Percentiles rank a stretch among this genome's conserved stretches.
Evolutionary conservation across 345 rosid genomes (phyloP).

Genomic region (Gossypium thurberi): DNA sequence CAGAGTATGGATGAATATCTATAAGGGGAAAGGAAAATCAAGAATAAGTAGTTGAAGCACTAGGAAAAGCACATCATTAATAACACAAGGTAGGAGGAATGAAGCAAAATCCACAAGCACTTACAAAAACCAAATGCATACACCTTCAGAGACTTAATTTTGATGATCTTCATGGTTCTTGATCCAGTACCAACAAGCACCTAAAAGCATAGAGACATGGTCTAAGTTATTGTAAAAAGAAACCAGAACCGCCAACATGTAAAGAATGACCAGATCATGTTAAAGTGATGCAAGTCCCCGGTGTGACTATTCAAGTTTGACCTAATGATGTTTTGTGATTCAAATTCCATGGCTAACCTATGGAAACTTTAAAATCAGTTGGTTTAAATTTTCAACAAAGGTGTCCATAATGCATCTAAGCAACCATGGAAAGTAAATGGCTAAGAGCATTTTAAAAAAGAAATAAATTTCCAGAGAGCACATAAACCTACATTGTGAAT

Average conservation of each 20-base stretch:
- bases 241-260: background rate
- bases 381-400: background rate
- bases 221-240: background rate
- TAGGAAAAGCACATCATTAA: background rate
- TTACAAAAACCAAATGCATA: constrained; percentile 95
- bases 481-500: background rate
- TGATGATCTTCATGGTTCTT: constrained; percentile 73
- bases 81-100: background rate
- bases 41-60: constrained; percentile 8
- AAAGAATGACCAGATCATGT: background rate
- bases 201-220: constrained; percentile 30
- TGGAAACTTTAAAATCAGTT: background rate
- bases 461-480: background rate
- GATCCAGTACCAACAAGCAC: constrained; percentile 97
- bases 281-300: constrained; percentile 31
- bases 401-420: background rate
- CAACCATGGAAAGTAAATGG: background rate
- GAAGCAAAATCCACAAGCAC: constrained; percentile 32
- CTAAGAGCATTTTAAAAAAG: background rate
- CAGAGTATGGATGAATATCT: constrained; percentile 77
- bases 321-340: background rate
- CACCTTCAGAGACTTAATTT: constrained; percentile 67
- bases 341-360: background rate
- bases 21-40: constrained; percentile 14
- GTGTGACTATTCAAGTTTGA: background rate